Evolutionary conservation across 2,329 filamentous ascomycete species (phyloP), one percentile per base, ranked within the genome.

Genomic region (Parascedosporium putredinis): DNA sequence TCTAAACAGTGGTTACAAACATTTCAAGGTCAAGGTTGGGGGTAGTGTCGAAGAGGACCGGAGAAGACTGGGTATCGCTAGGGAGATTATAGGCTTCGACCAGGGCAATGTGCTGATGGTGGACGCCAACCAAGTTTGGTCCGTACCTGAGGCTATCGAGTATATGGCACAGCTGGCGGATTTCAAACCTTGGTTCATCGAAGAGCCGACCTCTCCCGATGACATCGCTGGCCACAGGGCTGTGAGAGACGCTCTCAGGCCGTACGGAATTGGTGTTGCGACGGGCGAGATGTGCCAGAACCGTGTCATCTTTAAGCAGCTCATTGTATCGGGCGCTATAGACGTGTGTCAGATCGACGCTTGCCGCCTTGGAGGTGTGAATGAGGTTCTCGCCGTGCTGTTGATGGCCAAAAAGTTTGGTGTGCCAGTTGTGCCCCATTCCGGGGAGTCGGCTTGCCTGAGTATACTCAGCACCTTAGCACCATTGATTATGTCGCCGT

Each of bases 281-380:
- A 95, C 89, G 0, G 89, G 89, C 55, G 89, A 95, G 71, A 94
- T 95, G 88, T 93, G 88, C 71, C 89, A 95, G 72, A 95, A 95
- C 73, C 82, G 89, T 34, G 86, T 95, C 56, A 80, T 95, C 60
- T 95, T 95, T 79, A 95, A 95, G 76, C 89, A 95, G 68, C 78
- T 95, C 53, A 77, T 95, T 47, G 79, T 83, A 63, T 73, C 80
- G 2, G 84, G 84, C 47, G 87, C 88, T 53, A 87, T 95, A 58
- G 88, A 93, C 60, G 81, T 95, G 18, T 88, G 88, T 64, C 89
- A 95, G 67, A 86, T 93, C 58, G 89, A 95, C 59, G 89, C 89
- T 3, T 95, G 88, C 72, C 83, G 89, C 23, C 77, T 95, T 57
- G 89, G 89, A 38, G 88, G 89, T 54, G 87, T 95, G 43, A 95